Evolutionary conservation across 1,284 basidiomycete genomes (phyloP).

Genomic region (Ganoderma leucocontextum): DNA sequence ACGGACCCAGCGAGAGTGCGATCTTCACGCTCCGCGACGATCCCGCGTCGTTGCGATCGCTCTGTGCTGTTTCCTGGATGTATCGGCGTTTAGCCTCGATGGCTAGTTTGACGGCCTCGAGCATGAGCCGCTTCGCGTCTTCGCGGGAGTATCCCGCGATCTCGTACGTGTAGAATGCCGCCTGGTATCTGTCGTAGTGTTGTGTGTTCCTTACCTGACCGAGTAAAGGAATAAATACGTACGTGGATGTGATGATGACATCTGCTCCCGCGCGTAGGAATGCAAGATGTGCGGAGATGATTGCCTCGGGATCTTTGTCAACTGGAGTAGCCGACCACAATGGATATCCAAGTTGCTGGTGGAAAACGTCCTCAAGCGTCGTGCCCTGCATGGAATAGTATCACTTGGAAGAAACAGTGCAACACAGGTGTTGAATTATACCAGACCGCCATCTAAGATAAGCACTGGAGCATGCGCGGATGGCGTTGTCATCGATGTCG

Average conservation of each 20-base stretch:
- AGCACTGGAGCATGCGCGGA: conserved; percentile 35
- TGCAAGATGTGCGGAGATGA: conserved; percentile 64
- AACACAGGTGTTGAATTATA: conserved; percentile 41
- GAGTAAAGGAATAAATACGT: conserved; percentile 35
- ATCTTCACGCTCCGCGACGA: conserved; percentile 47
- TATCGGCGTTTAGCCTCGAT: conserved; percentile 52
- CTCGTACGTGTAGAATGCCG: conserved; percentile 61
- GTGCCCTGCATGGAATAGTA: conserved; percentile 60
- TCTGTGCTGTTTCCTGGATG: conserved; percentile 34
- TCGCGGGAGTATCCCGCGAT: conserved; percentile 56
- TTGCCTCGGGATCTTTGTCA: conserved; percentile 56
- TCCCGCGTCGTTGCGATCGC: conserved; percentile 1
- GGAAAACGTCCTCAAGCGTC: conserved; percentile 66
- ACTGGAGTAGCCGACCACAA: conserved; percentile 77
- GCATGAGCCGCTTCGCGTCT: conserved; percentile 60
- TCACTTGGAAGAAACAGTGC: not conserved
- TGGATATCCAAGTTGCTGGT: conserved; percentile 60
- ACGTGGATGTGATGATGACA: conserved; percentile 71
- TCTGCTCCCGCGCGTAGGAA: conserved; percentile 70
- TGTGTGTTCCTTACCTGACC: not conserved
- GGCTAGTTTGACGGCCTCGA: conserved; percentile 62
- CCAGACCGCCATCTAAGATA: conserved; percentile 69
- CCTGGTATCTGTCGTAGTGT: conserved; percentile 64
- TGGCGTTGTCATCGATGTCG: not conserved
- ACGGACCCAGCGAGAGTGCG: conserved; percentile 79